Percentiles rank a stretch among this genome's conserved stretches.
phyloP scores from a whole-genome alignment of 1,139 yeast species.

The Suzukiozyma palmioleophila region DNA sequence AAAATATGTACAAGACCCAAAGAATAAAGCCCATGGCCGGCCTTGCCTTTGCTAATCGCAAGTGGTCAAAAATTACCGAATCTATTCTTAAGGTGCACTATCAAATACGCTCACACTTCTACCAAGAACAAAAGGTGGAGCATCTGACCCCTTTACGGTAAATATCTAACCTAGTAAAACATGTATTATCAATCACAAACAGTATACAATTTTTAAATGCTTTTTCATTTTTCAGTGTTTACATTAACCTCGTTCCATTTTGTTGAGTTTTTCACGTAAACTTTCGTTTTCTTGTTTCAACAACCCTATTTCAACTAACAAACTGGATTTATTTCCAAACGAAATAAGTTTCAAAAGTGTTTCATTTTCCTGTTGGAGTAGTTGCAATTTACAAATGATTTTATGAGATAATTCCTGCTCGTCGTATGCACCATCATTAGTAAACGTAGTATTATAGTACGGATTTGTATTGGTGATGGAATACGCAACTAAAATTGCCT shows the following conservation, averaged over 20 bases:
- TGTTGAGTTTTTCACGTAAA: constrained; percentile 12
- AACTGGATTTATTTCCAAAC: constrained; percentile 66
- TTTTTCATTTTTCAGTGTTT: background rate
- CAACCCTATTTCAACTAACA: constrained; percentile 64
- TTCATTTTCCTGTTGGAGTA: constrained; percentile 67
- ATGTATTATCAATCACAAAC: background rate
- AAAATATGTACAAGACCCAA: no score
- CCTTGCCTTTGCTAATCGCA: no score
- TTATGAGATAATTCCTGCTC: constrained; percentile 77
- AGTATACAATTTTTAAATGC: background rate
- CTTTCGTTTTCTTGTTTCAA: constrained; percentile 29
- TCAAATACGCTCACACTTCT: no score
- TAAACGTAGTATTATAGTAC: constrained; percentile 14
- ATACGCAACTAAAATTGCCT: constrained; percentile 47
- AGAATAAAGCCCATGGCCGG: no score
- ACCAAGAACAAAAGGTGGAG: no score
- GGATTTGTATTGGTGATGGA: constrained; percentile 15
- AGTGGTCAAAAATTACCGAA: no score
- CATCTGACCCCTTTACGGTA: background rate
- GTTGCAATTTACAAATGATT: constrained; percentile 58
- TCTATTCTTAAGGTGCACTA: no score
- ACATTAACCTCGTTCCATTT: no score
- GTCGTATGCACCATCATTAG: constrained; percentile 56
- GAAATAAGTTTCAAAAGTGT: constrained; percentile 66
- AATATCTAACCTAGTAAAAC: background rate